A percentile compares a stretch with the other conserved stretches of the same genome.
Conservation (phyloP, 331 rosid species). For the Saraca asoca region DNA sequence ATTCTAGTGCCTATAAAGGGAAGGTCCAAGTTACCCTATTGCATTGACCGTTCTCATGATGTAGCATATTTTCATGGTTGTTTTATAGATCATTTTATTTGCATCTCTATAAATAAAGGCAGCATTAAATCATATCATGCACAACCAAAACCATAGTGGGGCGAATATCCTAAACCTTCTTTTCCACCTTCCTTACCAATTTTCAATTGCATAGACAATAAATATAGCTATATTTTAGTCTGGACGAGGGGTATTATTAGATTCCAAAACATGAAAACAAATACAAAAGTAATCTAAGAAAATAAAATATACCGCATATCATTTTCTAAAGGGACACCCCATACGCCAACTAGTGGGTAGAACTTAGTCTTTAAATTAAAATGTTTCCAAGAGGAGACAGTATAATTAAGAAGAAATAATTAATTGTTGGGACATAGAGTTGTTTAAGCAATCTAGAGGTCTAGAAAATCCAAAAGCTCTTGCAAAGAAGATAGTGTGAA, state of each 20-base stretch:
- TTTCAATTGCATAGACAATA: conserved; percentile 30
- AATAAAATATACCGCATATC: neutral
- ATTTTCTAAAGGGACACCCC: neutral
- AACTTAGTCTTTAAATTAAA: neutral
- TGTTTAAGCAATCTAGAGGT: conserved; percentile 46
- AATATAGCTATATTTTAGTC: conserved; percentile 36
- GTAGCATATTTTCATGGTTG: conserved; percentile 29
- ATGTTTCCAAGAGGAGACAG: conserved; percentile 16
- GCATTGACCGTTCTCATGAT: conserved; percentile 38
- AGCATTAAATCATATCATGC: conserved; percentile 36
- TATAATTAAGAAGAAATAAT: conserved; percentile 9
- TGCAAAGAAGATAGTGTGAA: conserved; percentile 61
- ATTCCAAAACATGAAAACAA: conserved; percentile 38
- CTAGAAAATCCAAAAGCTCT: conserved; percentile 57
- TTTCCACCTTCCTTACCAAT: conserved; percentile 30
- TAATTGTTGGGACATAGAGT: conserved; percentile 43
- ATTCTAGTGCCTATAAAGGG: conserved; percentile 32
- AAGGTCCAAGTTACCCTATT: conserved; percentile 45
- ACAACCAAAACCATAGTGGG: conserved; percentile 34
- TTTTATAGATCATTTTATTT: conserved; percentile 40
- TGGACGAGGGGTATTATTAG: conserved; percentile 34
- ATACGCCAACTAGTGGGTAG: conserved; percentile 17
- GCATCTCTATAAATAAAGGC: conserved; percentile 39
- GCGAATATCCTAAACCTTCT: conserved; percentile 44
- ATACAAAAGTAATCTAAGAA: neutral